Conservation (phyloP, 805 yeast species). For the Maudiozyma bulderi region DNA sequence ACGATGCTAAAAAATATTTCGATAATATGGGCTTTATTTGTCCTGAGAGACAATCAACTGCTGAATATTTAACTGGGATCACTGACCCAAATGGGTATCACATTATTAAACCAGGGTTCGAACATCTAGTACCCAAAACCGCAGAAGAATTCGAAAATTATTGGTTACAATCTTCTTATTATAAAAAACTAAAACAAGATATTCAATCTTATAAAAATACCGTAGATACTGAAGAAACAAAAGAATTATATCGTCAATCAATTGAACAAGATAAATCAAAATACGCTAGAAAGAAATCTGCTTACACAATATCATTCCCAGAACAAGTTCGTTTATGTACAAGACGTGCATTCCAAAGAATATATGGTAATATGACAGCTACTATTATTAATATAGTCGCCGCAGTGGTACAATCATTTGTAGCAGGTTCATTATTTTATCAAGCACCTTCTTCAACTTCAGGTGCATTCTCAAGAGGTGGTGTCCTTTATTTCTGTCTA, state of each 20-base stretch:
- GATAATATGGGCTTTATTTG: slow-evolving; percentile 47
- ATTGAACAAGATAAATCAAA: slow-evolving; percentile 24
- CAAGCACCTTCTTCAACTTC: slow-evolving; percentile 39
- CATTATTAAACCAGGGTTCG: slow-evolving; percentile 33
- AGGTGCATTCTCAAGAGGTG: slow-evolving; percentile 60
- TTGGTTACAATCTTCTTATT: slow-evolving; percentile 36
- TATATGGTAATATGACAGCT: slow-evolving; percentile 50
- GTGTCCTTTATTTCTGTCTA: slow-evolving; percentile 49
- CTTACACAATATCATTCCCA: slow-evolving; percentile 22
- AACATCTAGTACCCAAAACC: slow-evolving; percentile 42
- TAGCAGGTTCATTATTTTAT: slow-evolving; percentile 55
- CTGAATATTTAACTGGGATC: slow-evolving; percentile 51
- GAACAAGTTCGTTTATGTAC: slow-evolving; percentile 44
- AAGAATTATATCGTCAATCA: slow-evolving; percentile 25
- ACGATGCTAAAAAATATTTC: slow-evolving; percentile 42
- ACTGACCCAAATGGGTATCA: slow-evolving; percentile 47
- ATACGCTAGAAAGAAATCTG: slow-evolving; percentile 13
- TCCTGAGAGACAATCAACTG: slow-evolving; percentile 50
- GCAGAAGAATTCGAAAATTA: slow-evolving; percentile 45
- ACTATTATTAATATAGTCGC: slow-evolving; percentile 23
- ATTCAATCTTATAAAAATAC: slow-evolving; percentile 33
- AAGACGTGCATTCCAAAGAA: slow-evolving; percentile 45
- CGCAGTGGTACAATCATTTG: slow-evolving; percentile 42
- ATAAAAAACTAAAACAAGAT: slow-evolving; percentile 30
- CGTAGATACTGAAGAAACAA: slow-evolving; percentile 27